Percentiles rank a stretch among this genome's conserved stretches.
Evolutionary conservation across 1,284 basidiomycete species (phyloP).

Genomic region (Leucoagaricus sp.): DNA sequence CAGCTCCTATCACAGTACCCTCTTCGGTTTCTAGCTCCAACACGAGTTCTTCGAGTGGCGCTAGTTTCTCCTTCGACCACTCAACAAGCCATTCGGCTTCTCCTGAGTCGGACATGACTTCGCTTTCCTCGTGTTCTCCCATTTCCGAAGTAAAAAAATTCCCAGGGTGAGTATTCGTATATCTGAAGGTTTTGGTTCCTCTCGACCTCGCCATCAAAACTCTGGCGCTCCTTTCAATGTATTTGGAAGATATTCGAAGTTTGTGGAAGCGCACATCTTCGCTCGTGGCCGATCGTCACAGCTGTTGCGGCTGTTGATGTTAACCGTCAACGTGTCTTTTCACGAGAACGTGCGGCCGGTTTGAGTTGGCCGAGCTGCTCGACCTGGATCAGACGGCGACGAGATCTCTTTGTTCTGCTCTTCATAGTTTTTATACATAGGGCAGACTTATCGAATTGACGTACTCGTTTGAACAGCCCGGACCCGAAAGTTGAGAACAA

Average conservation of each 20-base stretch:
- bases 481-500: background rate
- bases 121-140: slow-evolving; percentile 6
- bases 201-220: slow-evolving; percentile 1
- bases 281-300: no score
- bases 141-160: background rate
- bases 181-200: background rate
- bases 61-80: slow-evolving; percentile 9
- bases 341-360: no score
- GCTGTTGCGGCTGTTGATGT: no score
- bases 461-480: slow-evolving; percentile 4
- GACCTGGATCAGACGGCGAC: background rate
- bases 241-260: background rate
- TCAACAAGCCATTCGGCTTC: slow-evolving; percentile 7
- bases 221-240: background rate
- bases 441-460: no score
- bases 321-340: no score
- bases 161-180: slow-evolving; percentile 12
- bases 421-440: no score
- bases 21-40: slow-evolving; percentile 11
- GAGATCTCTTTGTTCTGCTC: background rate
- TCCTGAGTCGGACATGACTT: slow-evolving; percentile 7
- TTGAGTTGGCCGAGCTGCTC: no score
- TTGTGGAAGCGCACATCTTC: background rate
- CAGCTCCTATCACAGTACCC: background rate
- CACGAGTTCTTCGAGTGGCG: slow-evolving; percentile 12